Base-by-base conservation (phyloP, 306 rosid genomes). In the Medicago ruthenica region DNA sequence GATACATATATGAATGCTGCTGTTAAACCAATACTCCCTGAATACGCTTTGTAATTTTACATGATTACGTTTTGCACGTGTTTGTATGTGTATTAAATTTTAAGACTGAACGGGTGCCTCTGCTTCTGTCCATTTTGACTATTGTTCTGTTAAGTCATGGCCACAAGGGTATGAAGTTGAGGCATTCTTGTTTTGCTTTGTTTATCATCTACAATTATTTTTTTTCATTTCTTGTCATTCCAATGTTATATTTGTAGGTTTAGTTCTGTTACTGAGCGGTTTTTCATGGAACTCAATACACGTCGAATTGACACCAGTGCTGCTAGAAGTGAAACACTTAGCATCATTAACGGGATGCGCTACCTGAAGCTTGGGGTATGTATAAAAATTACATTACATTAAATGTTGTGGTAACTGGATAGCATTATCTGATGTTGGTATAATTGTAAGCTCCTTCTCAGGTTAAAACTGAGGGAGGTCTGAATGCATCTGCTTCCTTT, bases 381-480 rank as follows among this genome's bases (percentile, higher is more conserved):
- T 80, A 70, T 77, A 62, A 59, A 41, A 41, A 9, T 57, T 79
- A 42, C 57, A 27, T 79, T n/a, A 50, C 57, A 27, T 79, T n/a
- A 50, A 50, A 54, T 80, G 70, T 72, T 11, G 42, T 70, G 18
- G 44, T 14, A 31, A 15, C 41, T 44, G 12, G 73, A 84, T 80
- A 76, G 64, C 53, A 66, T 75, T 64, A 22, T 63, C 15, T 72
- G 55, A 82, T 62, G 44, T 67, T 67, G 81, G 59, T 82, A 77
- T 89, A 76, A 75, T 71, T n/a, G 61, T 77, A 67, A 66, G 65
- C 78, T 79, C 66, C 71, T 71, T 89, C 71, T 62, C 91, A 96
- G 99, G 98, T 96, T 66, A 96, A 92, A 85, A 90, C 97, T 3
- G 99, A 92, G 87, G 99, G 98, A 80, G 99, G 98, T 81, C 77